These are phyloP conservation scores for Globisporangium cylindrosporum DNA, from an alignment of 352 stramenopile genomes.

Conservation along the genomic window DNA sequence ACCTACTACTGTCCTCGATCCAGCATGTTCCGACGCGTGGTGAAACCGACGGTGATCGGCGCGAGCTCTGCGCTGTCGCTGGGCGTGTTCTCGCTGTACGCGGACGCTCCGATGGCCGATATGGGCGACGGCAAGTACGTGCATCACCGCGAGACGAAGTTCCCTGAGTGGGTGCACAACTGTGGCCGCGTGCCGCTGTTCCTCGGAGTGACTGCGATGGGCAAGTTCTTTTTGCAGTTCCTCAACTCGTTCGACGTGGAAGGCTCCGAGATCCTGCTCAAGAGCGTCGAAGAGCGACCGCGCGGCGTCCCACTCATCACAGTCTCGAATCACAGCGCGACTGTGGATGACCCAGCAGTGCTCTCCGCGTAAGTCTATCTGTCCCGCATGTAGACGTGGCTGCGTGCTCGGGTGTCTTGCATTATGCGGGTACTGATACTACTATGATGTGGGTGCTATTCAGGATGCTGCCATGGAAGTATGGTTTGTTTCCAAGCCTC, in stretches of 20 bases:
- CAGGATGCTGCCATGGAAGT: conserved; percentile 79
- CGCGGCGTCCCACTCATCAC: conserved; percentile 63
- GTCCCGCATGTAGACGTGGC: not conserved
- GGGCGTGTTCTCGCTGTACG: conserved; percentile 35
- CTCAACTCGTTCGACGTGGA: conserved; percentile 52
- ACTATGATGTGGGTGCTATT: not conserved
- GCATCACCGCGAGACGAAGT: conserved; percentile 27
- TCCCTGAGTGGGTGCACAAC: conserved; percentile 71
- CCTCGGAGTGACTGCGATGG: conserved; percentile 32
- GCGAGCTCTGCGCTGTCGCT: conserved; percentile 15
- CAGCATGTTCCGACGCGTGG: conserved; percentile 28
- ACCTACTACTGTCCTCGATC: no score
- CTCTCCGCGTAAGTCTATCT: conserved; percentile 45
- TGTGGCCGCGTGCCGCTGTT: conserved; percentile 53
- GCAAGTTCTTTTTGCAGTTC: conserved; percentile 56
- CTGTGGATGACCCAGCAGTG: conserved; percentile 72
- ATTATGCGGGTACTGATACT: not conserved
- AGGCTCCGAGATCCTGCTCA: conserved; percentile 40
- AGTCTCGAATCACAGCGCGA: conserved; percentile 83
- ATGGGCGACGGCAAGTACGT: conserved; percentile 47
- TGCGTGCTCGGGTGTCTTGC: not conserved
- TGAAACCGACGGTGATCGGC: conserved; percentile 22
- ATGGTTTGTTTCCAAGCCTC: conserved; percentile 37
- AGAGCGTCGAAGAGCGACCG: conserved; percentile 42
- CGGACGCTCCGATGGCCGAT: conserved; percentile 64